Percentiles rank a stretch among this genome's conserved stretches.
Conservation (phyloP, 2,329 filamentous ascomycete genomes). For the Sphaerostilbella broomeana region DNA sequence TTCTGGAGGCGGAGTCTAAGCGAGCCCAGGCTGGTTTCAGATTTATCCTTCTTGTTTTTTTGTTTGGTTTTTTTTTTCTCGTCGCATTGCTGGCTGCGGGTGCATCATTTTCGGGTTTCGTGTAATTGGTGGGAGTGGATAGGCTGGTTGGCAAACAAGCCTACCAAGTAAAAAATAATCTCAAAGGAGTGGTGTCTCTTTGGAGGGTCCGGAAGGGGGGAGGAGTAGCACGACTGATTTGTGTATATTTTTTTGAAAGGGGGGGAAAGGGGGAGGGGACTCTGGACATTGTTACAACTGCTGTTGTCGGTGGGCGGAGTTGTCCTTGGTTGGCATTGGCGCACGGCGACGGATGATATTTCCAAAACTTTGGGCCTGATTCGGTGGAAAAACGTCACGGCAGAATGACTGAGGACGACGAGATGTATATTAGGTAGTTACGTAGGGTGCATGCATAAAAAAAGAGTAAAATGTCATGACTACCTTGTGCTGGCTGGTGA, state of each 20-base stretch:
- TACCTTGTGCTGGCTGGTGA: too few relatives aligned
- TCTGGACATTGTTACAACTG: constrained; percentile 12
- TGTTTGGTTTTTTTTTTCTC: constrained; percentile 13
- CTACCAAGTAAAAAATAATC: constrained; percentile 10
- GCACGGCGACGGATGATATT: constrained; percentile 14
- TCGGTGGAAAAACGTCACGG: constrained; percentile 6
- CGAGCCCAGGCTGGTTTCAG: constrained; percentile 15
- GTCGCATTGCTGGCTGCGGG: constrained; percentile 17
- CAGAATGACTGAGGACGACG: constrained; percentile 8
- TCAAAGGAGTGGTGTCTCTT: constrained; percentile 2
- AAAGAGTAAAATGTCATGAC: constrained; percentile 6
- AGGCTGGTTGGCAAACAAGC: constrained; percentile 1
- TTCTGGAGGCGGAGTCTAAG: constrained; percentile 17
- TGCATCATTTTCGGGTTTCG: constrained; percentile 14
- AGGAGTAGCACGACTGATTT: constrained; percentile 4
- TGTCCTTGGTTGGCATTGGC: constrained; percentile 15
- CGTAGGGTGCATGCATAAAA: constrained; percentile 7
- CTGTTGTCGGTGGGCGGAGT: constrained; percentile 14
- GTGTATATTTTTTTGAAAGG: constrained; percentile 12
- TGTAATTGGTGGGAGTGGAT: constrained; percentile 6
- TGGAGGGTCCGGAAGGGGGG: constrained; percentile 4
- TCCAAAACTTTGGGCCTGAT: constrained; percentile 10
- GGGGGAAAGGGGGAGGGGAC: constrained; percentile 5
- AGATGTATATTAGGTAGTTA: constrained; percentile 14
- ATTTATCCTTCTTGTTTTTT: constrained; percentile 12